Evolutionary conservation across 2,329 filamentous ascomycete genomes (phyloP).

Genomic region (Hirsutella rhossiliensis): DNA sequence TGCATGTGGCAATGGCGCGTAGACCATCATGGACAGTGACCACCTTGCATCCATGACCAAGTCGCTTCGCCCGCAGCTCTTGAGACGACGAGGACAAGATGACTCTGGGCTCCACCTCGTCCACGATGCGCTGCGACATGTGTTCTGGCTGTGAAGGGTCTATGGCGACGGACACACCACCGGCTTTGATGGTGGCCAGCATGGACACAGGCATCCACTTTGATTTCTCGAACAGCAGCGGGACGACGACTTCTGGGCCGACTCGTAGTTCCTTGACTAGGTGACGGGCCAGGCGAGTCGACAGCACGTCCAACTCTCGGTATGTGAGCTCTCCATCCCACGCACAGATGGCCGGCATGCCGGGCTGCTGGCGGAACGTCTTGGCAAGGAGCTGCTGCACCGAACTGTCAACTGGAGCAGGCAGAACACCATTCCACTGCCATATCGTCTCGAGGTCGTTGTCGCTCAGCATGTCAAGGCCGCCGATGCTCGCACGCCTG

Average conservation of each 20-base stretch:
- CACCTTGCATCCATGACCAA: background rate
- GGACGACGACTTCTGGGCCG: constrained; percentile 7
- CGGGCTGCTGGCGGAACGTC: constrained; percentile 5
- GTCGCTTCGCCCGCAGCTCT: background rate
- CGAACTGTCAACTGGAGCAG: constrained; percentile 6
- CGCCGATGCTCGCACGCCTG: background rate
- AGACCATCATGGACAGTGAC: background rate
- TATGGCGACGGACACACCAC: constrained; percentile 13
- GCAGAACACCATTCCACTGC: constrained; percentile 7
- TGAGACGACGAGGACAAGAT: constrained; percentile 1
- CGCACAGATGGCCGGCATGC: constrained; percentile 9
- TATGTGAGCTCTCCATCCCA: constrained; percentile 13
- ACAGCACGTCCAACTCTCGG: constrained; percentile 3
- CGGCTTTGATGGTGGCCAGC: constrained; percentile 12
- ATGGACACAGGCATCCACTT: constrained; percentile 11
- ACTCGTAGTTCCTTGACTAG: constrained; percentile 1
- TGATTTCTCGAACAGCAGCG: constrained; percentile 13
- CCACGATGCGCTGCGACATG: constrained; percentile 2
- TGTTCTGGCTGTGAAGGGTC: constrained; percentile 7
- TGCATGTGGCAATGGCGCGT: background rate
- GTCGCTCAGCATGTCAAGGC: constrained; percentile 1
- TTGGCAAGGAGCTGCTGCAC: constrained; percentile 7
- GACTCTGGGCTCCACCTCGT: background rate
- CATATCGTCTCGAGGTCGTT: constrained; percentile 5
- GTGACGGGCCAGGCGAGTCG: constrained; percentile 1